Evolutionary conservation across 73 alveolate genomes (phyloP), one percentile per base, ranked within the genome.

Genomic region (Paramecium caudatum): DNA sequence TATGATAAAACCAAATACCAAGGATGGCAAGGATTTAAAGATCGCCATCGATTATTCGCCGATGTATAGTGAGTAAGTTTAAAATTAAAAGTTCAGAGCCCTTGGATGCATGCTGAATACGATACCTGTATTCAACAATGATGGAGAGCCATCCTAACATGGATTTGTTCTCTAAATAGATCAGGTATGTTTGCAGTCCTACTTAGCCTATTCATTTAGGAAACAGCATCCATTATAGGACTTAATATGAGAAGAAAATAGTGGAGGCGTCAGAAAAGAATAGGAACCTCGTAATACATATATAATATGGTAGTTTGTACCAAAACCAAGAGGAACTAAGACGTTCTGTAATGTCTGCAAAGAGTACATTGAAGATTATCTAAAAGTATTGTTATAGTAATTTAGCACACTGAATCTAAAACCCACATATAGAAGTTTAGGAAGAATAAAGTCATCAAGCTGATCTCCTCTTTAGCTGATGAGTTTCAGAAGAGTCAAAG

Each of bases 401-500:
- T 1, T 3, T 33, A 65, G 83, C 83, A 65, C 17, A 33, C 55
- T 8, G 50, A 65, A 36, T 65, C 83, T 33, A 65, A 32, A 15
- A 36, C 13, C 83, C 83, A 65, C 83, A 65, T 32, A 30, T 65
- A 0, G 17, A 65, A 65, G 83, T 65, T 33, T 32, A 65, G 49
- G 83, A 65, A 65, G 50, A 65, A 65, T 43, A 65, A 36, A 36
- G 47, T 65, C 83, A 33, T 65, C 49, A 65, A 36, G 19, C 32
- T 33, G 33, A 65, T 65, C 83, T 43, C 32, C 34, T 33, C 83
- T 65, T 32, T 65, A 30, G 83, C 83, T 65, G 83, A 65, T 33
- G 83, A 65, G 15, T 65, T 65, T 65, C 6, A 65, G 83, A 65
- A 65, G 83, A 36, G 34, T 33, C 83, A 21, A 15, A 65, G 83